Percentiles rank a stretch among this genome's conserved stretches.
Evolutionary conservation across 176 grass and related monocot species (phyloP).

Genomic region (Musa beccarii): DNA sequence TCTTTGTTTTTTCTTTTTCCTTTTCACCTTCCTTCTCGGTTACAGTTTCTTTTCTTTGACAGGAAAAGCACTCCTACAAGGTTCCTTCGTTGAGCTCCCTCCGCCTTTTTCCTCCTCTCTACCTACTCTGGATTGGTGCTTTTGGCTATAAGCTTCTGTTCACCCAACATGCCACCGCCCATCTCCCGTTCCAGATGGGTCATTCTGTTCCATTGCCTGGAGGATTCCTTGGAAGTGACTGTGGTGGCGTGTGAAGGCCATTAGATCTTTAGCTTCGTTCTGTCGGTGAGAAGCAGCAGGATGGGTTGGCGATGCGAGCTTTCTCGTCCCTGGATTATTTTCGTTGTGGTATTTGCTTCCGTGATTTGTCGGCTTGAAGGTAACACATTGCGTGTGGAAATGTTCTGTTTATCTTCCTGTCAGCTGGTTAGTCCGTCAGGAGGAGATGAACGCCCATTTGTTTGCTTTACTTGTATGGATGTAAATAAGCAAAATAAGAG

Average conservation of each 20-base stretch:
- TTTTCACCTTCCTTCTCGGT: neutral
- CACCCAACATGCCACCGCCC: neutral
- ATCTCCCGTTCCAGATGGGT: neutral
- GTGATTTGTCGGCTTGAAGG: neutral
- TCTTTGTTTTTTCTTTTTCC: neutral
- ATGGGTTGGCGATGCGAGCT: neutral
- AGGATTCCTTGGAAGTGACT: neutral
- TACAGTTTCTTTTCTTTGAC: neutral
- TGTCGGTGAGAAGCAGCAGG: too few species aligned
- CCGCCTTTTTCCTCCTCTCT: neutral
- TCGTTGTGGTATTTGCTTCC: neutral
- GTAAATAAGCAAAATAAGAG: neutral
- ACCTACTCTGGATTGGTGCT: neutral
- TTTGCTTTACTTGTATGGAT: neutral
- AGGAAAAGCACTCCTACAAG: neutral
- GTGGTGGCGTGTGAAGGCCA: neutral
- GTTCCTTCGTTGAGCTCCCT: neutral
- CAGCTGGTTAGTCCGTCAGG: neutral
- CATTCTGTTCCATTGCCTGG: neutral
- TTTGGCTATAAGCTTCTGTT: neutral
- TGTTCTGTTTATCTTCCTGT: neutral
- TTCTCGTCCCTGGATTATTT: neutral
- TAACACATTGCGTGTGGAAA: neutral
- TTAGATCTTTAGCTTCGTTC: neutral
- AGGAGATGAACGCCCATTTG: neutral